These are phyloP conservation scores for Hypsizygus marmoreus DNA, from an alignment of 768 basidiomycete genomes.

Conservation along the genomic window DNA sequence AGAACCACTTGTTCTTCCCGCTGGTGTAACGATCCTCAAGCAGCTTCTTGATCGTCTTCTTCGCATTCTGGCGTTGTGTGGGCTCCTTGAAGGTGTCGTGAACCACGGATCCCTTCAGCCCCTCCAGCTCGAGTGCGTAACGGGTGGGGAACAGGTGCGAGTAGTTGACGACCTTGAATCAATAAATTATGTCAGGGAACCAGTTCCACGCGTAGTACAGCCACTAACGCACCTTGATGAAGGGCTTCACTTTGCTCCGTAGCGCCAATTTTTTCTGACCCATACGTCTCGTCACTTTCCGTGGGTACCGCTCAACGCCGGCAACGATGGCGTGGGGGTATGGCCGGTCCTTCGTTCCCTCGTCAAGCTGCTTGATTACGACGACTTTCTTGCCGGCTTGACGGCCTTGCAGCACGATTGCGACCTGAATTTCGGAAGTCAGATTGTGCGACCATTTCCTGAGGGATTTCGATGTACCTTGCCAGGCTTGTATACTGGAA, in stretches of 20 bases:
- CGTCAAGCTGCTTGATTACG: slow-evolving; percentile 96
- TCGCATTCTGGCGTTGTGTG: slow-evolving; percentile 89
- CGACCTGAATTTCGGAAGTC: slow-evolving; percentile 57
- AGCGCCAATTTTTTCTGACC: slow-evolving; percentile 90
- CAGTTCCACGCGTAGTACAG: background rate
- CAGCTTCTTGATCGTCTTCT: slow-evolving; percentile 95
- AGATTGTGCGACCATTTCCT: background rate
- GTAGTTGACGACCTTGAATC: slow-evolving; percentile 85
- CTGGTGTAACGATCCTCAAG: slow-evolving; percentile 92
- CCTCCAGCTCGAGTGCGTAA: slow-evolving; percentile 96
- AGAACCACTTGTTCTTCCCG: slow-evolving; percentile 99
- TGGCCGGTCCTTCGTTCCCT: slow-evolving; percentile 93
- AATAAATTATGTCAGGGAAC: background rate
- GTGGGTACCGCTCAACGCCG: slow-evolving; percentile 96
- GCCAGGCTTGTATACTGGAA: slow-evolving; percentile 89
- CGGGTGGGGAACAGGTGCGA: slow-evolving; percentile 99
- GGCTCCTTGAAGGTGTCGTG: slow-evolving; percentile 97
- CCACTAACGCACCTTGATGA: slow-evolving; percentile 83
- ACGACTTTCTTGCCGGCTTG: slow-evolving; percentile 99
- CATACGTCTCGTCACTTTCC: slow-evolving; percentile 98
- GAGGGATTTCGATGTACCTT: slow-evolving; percentile 54
- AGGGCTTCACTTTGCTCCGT: slow-evolving; percentile 98
- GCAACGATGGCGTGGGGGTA: slow-evolving; percentile 99
- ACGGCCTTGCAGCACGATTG: slow-evolving; percentile 97
- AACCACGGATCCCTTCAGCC: slow-evolving; percentile 83